phyloP scores from a whole-genome alignment of 129 eudicot genomes.

The Logfia minima region DNA sequence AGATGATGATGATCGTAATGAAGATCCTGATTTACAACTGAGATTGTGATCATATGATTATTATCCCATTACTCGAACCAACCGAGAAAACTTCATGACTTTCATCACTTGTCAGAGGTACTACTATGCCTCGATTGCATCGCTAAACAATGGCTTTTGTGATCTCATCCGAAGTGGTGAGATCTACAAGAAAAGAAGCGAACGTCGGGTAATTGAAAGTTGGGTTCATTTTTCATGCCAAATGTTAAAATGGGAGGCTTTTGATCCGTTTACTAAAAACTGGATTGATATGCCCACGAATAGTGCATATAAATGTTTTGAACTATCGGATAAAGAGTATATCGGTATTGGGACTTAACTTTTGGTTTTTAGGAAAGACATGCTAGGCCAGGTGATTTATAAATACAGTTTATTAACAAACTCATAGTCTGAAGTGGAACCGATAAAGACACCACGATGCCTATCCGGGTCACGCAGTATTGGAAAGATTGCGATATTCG shows the following conservation, averaged over 20 bases:
- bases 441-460: too few relatives aligned
- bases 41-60: neutral
- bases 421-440: constrained; percentile 58
- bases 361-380: constrained; percentile 62
- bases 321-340: constrained; percentile 68
- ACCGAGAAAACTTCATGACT: constrained; percentile 49
- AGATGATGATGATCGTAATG: neutral
- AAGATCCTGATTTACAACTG: neutral
- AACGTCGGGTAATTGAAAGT: constrained; percentile 53
- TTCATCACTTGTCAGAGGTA: constrained; percentile 62
- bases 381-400: constrained; percentile 50
- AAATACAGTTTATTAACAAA: constrained; percentile 65
- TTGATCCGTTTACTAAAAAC: constrained; percentile 56
- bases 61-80: neutral
- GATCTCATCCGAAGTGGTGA: constrained; percentile 59
- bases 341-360: constrained; percentile 82
- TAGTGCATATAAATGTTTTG: constrained; percentile 53
- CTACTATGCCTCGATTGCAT: constrained; percentile 63
- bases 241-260: constrained; percentile 77
- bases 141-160: constrained; percentile 56
- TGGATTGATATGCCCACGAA: constrained; percentile 73
- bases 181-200: constrained; percentile 49
- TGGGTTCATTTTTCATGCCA: constrained; percentile 89
- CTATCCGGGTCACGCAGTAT: constrained; percentile 80
- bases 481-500: constrained; percentile 71